These are phyloP conservation scores for Hypoxylon sp. DNA, from an alignment of 2,329 filamentous ascomycete species.

Conservation along the genomic window DNA sequence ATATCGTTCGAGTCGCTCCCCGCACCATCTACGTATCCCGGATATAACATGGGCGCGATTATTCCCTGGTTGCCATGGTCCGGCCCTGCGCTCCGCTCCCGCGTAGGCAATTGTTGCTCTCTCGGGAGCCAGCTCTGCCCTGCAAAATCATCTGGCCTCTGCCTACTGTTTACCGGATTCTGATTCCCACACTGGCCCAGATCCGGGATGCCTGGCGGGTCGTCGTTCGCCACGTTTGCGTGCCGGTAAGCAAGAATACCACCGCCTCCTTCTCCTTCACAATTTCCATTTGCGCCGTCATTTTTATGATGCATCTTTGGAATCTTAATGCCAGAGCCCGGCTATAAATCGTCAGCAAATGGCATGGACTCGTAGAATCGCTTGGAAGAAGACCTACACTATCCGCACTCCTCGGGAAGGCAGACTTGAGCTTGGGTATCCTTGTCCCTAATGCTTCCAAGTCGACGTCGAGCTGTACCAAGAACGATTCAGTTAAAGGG, in stretches of 20 bases:
- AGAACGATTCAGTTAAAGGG: conserved; percentile 92
- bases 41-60: conserved; percentile 37
- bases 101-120: conserved; percentile 58
- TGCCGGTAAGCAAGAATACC: conserved; percentile 63
- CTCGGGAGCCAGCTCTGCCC: conserved; percentile 57
- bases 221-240: conserved; percentile 52
- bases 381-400: conserved; percentile 60
- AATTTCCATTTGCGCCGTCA: conserved; percentile 15
- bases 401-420: conserved; percentile 68
- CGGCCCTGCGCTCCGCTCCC: conserved; percentile 45
- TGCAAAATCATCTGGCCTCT: conserved; percentile 28
- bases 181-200: conserved; percentile 57
- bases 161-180: conserved; percentile 32
- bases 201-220: conserved; percentile 58
- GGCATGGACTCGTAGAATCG: background rate
- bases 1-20: conserved; percentile 62
- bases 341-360: conserved; percentile 51
- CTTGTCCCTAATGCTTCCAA: conserved; percentile 79
- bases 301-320: conserved; percentile 33
- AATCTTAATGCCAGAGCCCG: conserved; percentile 46
- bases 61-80: conserved; percentile 31
- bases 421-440: conserved; percentile 69
- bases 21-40: conserved; percentile 60
- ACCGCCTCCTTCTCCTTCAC: conserved; percentile 27
- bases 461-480: conserved; percentile 93